Percentiles rank a stretch among this genome's conserved stretches.
Conservation (phyloP, 768 basidiomycete genomes). For the Boletus speciosus region DNA sequence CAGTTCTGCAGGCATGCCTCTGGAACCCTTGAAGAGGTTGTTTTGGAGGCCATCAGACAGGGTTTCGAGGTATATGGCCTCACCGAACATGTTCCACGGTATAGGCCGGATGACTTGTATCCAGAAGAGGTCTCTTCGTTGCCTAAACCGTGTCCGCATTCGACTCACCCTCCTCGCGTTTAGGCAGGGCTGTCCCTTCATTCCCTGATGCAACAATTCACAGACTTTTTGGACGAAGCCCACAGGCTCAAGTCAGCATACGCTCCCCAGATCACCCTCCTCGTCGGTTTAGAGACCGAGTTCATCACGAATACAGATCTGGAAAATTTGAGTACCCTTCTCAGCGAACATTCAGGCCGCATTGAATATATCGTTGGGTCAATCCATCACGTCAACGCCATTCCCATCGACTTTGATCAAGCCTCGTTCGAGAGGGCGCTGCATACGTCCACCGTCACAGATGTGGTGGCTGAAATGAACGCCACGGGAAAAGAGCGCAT, state of each 20-base stretch:
- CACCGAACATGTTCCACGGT: slow-evolving; percentile 92
- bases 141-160: slow-evolving; percentile 3
- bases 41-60: slow-evolving; percentile 72
- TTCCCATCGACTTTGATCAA: slow-evolving; percentile 91
- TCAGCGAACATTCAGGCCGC: slow-evolving; percentile 43
- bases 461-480: slow-evolving; percentile 23
- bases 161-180: slow-evolving; percentile 15
- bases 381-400: slow-evolving; percentile 82
- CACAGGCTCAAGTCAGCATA: slow-evolving; percentile 67
- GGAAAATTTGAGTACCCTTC: slow-evolving; percentile 48
- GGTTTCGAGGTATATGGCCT: slow-evolving; percentile 82
- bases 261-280: slow-evolving; percentile 61
- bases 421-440: slow-evolving; percentile 65
- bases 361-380: slow-evolving; percentile 92
- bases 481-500: slow-evolving; percentile 28
- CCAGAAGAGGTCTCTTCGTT: slow-evolving; percentile 80
- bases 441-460: slow-evolving; percentile 37
- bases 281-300: slow-evolving; percentile 93
- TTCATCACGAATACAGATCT: slow-evolving; percentile 72
- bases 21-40: slow-evolving; percentile 77
- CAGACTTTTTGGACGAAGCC: slow-evolving; percentile 73
- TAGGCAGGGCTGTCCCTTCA: slow-evolving; percentile 55
- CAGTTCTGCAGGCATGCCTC: slow-evolving; percentile 90
- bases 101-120: slow-evolving; percentile 77
- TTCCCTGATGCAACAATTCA: slow-evolving; percentile 62